Evolutionary conservation across 2,329 filamentous ascomycete genomes (phyloP).

Genomic region (Ceratocystis albifundus): DNA sequence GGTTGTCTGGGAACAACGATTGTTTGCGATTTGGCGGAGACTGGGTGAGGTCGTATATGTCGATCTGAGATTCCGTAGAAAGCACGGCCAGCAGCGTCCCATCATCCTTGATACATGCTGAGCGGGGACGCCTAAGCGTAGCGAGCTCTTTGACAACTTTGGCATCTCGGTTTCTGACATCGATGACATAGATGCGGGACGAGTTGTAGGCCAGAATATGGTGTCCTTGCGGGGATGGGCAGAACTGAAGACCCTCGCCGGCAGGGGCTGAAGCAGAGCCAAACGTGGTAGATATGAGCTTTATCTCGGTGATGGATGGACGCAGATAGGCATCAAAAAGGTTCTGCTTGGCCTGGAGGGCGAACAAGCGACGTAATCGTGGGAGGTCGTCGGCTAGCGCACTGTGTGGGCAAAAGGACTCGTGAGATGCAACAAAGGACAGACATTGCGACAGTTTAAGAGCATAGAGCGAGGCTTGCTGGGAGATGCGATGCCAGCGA

Average conservation of each 20-base stretch:
- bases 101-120: conserved; percentile 69
- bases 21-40: conserved; percentile 58
- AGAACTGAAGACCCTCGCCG: conserved; percentile 77
- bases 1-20: conserved; percentile 65
- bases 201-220: conserved; percentile 73
- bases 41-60: conserved; percentile 63
- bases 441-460: conserved; percentile 51
- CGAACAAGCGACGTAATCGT: conserved; percentile 53
- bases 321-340: conserved; percentile 65
- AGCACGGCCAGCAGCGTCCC: conserved; percentile 65
- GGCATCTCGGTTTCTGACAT: conserved; percentile 49
- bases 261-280: conserved; percentile 74
- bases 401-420: conserved; percentile 30
- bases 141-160: conserved; percentile 66
- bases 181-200: conserved; percentile 68
- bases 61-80: conserved; percentile 71
- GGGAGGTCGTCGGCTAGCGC: conserved; percentile 42
- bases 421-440: conserved; percentile 44
- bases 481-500: conserved; percentile 53
- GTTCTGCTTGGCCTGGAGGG: conserved; percentile 60
- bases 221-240: conserved; percentile 62
- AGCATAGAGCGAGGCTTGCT: conserved; percentile 51
- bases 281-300: conserved; percentile 70
- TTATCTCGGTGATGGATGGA: conserved; percentile 59
- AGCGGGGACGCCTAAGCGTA: conserved; percentile 61